Conservation (phyloP, 177 flowering plant genomes). For the Telopea speciosissima region DNA sequence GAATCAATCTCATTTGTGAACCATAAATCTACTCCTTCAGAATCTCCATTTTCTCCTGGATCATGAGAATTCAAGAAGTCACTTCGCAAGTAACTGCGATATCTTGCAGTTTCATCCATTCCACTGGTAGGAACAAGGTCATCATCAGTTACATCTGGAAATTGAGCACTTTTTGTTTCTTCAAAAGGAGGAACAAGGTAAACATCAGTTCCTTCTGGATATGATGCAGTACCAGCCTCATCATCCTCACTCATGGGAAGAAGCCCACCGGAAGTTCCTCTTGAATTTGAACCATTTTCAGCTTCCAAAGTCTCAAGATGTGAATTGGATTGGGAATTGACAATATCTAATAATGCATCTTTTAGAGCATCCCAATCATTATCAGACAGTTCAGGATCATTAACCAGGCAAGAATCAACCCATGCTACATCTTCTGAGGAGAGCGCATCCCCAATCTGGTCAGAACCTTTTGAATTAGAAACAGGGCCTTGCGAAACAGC, state of each 20-base stretch:
- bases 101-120: background rate
- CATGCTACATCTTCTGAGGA: slow-evolving; percentile 54
- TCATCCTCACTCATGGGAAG: slow-evolving; percentile 20
- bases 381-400: slow-evolving; percentile 30
- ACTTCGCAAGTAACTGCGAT: slow-evolving; percentile 11
- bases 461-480: slow-evolving; percentile 11
- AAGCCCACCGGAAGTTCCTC: slow-evolving; percentile 13
- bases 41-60: slow-evolving; percentile 1
- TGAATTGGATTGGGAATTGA: slow-evolving; percentile 20
- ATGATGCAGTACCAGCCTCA: slow-evolving; percentile 4
- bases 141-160: slow-evolving; percentile 3
- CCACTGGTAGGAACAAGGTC: background rate
- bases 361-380: slow-evolving; percentile 36
- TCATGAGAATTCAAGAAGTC: slow-evolving; percentile 9
- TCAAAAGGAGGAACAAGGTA: slow-evolving; percentile 2
- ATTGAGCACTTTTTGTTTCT: slow-evolving; percentile 8
- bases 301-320: slow-evolving; percentile 8
- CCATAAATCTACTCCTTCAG: slow-evolving; percentile 18
- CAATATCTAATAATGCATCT: slow-evolving; percentile 41
- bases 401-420: slow-evolving; percentile 59
- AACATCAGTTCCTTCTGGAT: slow-evolving; percentile 6
- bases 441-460: slow-evolving; percentile 22
- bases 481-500: slow-evolving; percentile 17
- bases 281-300: background rate
- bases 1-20: slow-evolving; percentile 24